phyloP scores from a whole-genome alignment of 129 eudicot genomes.

The Lactuca saligna region DNA sequence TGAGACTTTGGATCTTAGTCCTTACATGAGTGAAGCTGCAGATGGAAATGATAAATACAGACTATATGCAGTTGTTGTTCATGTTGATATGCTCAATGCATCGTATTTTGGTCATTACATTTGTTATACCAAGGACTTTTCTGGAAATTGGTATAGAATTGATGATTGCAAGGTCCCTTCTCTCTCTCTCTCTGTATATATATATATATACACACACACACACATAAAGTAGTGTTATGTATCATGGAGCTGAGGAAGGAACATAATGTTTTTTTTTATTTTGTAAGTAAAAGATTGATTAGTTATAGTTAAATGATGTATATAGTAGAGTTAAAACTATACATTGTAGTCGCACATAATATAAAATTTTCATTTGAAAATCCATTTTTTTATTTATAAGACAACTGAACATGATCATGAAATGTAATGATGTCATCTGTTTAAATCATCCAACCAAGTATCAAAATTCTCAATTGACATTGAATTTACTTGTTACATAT shows the following conservation, averaged over 20 bases:
- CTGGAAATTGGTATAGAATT: constrained; percentile 81
- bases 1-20: constrained; percentile 66
- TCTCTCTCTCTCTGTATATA: constrained; percentile 12
- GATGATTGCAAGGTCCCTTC: constrained; percentile 82
- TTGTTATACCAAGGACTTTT: constrained; percentile 72
- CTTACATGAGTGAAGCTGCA: constrained; percentile 71
- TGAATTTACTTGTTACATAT: constrained; percentile 8
- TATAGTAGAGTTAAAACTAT: too few species aligned
- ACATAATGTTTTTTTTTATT: too few species aligned
- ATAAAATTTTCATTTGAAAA: too few species aligned
- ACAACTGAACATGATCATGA: too few species aligned
- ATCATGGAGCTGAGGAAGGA: too few species aligned
- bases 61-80: constrained; percentile 89
- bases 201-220: too few species aligned
- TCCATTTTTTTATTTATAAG: too few species aligned
- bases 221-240: too few species aligned
- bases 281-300: too few species aligned
- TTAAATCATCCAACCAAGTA: neutral
- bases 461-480: constrained; percentile 5
- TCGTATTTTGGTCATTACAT: constrained; percentile 92
- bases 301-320: too few species aligned
- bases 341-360: too few species aligned
- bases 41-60: constrained; percentile 59
- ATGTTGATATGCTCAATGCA: constrained; percentile 94
- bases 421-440: neutral